Evolutionary conservation across 106 monocot genomes (phyloP), one percentile per base, ranked within the genome.

Genomic region (Allium cepa): DNA sequence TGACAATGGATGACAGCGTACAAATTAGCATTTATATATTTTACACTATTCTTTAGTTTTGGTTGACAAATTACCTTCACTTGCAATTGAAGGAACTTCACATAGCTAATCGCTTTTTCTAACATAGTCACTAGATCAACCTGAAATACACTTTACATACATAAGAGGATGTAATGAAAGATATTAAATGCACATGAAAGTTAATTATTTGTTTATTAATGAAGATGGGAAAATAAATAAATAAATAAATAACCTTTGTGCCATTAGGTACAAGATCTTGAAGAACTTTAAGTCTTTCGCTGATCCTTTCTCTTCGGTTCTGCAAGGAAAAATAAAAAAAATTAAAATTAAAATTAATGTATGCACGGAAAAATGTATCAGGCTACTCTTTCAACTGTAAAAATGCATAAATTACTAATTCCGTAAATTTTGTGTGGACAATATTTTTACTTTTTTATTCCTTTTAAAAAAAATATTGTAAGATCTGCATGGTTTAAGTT

Each of bases 71-170:
- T 69, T 45, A 97, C 97, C 89, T 97, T 97, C 64, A 92, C 92
- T 92, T 96, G 95, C 78, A 95, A 73, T 46, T 95, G 95, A 56
- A 95, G 95, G 59, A 95, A 95, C 77, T 95, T 95, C 14, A 95
- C 95, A 75, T 95, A 95, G 72, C 73, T 84, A 9, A 95, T 95
- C 15, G 95, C 95, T 76, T 96, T 96, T 74, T 96, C 96, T 64
- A 96, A 64, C 96, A 89, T 96, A 45, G 96, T 96, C 7, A 96
- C 96, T 75, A 92, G 61, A 80, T 96, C 96, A 76, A 95, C 95
- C 95, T 95, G 66, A 63, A 78, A 10, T 36, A 36, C 36, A 36
- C 36, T 36, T 36, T 36, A 36, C 36, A 36, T 36, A 36, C 36
- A 36, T 36, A 36, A 36, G 36, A 36, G 36, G 4, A 36, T 36